Conservation (phyloP, 441 rosid genomes). For the Raphanus hybrid region DNA sequence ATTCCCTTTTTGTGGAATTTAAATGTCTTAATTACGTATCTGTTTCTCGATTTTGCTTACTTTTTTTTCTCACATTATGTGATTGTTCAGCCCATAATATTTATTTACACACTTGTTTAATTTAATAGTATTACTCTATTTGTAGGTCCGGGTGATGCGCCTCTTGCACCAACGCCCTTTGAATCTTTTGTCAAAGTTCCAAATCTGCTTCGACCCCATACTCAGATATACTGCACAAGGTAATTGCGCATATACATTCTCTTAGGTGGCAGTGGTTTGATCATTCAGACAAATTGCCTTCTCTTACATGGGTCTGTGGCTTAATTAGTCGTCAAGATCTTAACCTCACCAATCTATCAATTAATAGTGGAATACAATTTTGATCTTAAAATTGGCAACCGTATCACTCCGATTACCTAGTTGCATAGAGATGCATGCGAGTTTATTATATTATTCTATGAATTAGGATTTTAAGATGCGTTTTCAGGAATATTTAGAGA, state of each 20-base stretch:
- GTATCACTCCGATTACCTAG: background rate
- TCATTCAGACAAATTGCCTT: background rate
- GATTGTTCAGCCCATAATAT: conserved; percentile 2
- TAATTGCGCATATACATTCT: conserved; percentile 40
- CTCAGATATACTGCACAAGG: conserved; percentile 97
- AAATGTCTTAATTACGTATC: background rate
- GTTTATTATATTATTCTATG: background rate
- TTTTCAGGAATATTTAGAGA: background rate
- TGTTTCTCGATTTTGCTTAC: background rate
- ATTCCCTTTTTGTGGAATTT: conserved; percentile 18
- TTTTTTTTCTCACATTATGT: conserved; percentile 1
- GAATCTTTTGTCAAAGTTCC: conserved; percentile 98
- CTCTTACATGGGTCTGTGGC: conserved; percentile 2
- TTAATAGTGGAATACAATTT: background rate
- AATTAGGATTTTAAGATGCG: conserved; percentile 2
- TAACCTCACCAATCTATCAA: background rate
- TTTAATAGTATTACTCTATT: background rate
- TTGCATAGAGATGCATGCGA: conserved; percentile 9
- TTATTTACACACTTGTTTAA: background rate
- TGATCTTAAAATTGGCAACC: background rate
- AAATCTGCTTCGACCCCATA: conserved; percentile 86
- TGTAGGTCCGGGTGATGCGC: conserved; percentile 87
- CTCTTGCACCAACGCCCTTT: conserved; percentile 89
- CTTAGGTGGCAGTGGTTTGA: background rate
- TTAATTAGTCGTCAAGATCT: background rate